These are phyloP conservation scores for Turritis glabra DNA, from an alignment of 345 rosid genomes.

Conservation along the genomic window DNA sequence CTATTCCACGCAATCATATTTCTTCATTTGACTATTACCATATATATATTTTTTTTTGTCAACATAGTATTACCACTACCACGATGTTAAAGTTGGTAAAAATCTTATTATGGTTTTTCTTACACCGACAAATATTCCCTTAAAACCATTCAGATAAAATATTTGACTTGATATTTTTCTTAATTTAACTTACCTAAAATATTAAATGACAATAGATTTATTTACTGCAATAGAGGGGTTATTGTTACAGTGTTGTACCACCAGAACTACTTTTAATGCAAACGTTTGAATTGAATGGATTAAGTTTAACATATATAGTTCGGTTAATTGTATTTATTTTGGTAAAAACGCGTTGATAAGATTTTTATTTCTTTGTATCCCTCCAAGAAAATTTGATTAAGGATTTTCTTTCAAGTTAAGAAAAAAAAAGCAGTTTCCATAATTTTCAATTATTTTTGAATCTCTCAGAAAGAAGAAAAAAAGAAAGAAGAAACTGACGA, in stretches of 20 bases:
- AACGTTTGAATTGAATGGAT: conserved; percentile 14
- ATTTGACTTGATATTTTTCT: conserved; percentile 11
- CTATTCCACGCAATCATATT: conserved; percentile 5
- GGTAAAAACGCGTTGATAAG: conserved; percentile 24
- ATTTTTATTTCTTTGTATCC: conserved; percentile 2
- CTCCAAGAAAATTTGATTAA: conserved; percentile 11
- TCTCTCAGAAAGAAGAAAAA: neutral
- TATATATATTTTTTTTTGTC: neutral
- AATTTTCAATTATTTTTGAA: too few relatives aligned
- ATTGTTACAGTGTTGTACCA: neutral
- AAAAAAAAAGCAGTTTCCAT: conserved; percentile 32
- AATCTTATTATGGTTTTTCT: neutral
- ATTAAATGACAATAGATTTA: neutral
- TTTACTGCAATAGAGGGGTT: neutral
- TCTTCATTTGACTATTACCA: conserved; percentile 6
- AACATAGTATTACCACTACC: neutral
- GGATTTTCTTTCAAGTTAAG: conserved; percentile 41
- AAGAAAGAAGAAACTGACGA: neutral
- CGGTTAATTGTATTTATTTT: neutral
- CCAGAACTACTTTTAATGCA: neutral
- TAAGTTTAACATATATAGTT: neutral
- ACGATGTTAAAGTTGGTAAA: neutral
- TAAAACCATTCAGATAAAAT: neutral
- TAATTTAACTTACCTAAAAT: neutral
- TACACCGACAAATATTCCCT: conserved; percentile 22